These are phyloP conservation scores for Metschnikowia kofuensis DNA, from an alignment of 805 yeast genomes.

Conservation along the genomic window DNA sequence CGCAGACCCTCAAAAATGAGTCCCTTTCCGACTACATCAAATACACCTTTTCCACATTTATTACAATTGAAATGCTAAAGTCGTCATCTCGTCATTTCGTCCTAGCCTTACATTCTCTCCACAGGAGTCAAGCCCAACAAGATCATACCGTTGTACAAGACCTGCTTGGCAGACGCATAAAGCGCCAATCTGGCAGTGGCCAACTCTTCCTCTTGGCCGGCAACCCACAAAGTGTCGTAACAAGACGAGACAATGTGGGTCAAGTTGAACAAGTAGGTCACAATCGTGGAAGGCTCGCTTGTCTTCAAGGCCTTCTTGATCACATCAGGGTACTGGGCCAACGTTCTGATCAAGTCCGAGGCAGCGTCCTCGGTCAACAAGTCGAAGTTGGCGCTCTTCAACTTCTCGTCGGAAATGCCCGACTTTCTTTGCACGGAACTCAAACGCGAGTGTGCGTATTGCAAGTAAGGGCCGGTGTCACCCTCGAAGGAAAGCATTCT, in stretches of 20 bases:
- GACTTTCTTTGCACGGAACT: constrained; percentile 92
- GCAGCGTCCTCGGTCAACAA: constrained; percentile 73
- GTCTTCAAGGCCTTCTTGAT: constrained; percentile 79
- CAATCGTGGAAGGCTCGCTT: constrained; percentile 89
- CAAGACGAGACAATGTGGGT: constrained; percentile 95
- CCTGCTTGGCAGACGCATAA: constrained; percentile 86
- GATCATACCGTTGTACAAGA: constrained; percentile 82
- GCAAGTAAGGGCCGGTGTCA: constrained; percentile 98
- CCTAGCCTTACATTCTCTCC: constrained; percentile 77
- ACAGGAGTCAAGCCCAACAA: constrained; percentile 96
- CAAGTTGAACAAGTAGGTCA: constrained; percentile 87
- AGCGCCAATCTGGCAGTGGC: constrained; percentile 91
- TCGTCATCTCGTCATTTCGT: too few species aligned
- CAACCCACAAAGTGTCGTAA: constrained; percentile 94
- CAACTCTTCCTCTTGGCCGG: constrained; percentile 86
- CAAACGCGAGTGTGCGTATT: constrained; percentile 96
- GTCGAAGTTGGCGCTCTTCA: constrained; percentile 51
- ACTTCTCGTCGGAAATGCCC: constrained; percentile 38
- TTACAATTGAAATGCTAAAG: too few species aligned
- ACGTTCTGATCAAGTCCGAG: constrained; percentile 63
- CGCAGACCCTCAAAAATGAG: too few species aligned
- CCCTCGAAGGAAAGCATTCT: constrained; percentile 98
- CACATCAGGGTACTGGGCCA: constrained; percentile 90
- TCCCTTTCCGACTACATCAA: neutral
- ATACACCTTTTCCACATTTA: neutral